Base-by-base conservation (phyloP, 73 alveolate species). In the Stentor roeselii region DNA sequence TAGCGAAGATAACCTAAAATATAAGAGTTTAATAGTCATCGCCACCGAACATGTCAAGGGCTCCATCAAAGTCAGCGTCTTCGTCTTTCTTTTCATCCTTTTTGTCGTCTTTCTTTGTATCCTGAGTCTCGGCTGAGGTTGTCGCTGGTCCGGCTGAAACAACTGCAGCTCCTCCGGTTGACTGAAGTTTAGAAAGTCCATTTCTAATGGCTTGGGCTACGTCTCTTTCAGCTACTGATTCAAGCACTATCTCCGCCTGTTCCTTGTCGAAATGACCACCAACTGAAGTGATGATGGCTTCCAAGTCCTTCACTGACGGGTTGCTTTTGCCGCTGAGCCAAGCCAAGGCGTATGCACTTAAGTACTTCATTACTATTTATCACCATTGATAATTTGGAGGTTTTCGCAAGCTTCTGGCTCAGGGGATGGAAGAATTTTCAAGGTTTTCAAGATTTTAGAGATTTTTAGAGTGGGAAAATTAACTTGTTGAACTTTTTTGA, bases 281-380 rank as follows among this genome's bases (percentile, higher is more conserved):
- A 67, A 67, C 34, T 21, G 80, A 36, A 34, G 15, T 67, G 37
- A 67, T 67, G 41, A 67, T 67, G 14, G n/a, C 37, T 67, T 21
- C 80, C 14, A 67, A 34, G 37, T 67, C 80, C 0, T 21, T 21
- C 15, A 32, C 80, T 67, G n/a, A 27, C 21, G 80, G 80, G 11
- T 34, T 21, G n/a, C 42, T 67, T 21, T 67, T 67, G 11, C 80
- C 80, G 37, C 80, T 67, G 37, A 67, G 80, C 80, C 80, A 67
- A 30, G 80, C 80, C 50, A 67, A 0, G 11, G 80, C 80, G 80
- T 67, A 67, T 30, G 80, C 80, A 32, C 80, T 21, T 67, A 67
- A 67, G 37, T 67, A 67, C 41, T 67, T 67, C 80, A 67, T 67
- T 40, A 36, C 80, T 67, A 67, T 67, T 67, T 67, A 50, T 50